Conservation (phyloP, 495 filamentous ascomycete genomes). For the Thozetella sp. region DNA sequence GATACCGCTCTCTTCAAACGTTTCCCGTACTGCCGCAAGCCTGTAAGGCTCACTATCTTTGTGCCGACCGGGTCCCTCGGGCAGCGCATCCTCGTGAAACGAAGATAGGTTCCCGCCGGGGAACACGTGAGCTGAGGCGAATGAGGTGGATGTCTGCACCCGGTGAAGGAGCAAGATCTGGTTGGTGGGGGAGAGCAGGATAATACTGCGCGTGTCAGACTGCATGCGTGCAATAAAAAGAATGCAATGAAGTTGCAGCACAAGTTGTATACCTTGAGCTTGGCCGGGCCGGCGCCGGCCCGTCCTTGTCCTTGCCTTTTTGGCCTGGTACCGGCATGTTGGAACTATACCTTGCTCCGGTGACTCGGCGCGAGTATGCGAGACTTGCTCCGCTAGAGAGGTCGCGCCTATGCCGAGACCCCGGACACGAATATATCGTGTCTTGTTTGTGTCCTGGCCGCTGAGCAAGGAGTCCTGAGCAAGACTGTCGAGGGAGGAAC, state of each 20-base stretch:
- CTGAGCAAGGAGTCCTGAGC: neutral
- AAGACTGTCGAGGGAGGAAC: neutral
- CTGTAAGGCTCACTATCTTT: constrained; percentile 70
- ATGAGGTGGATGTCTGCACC: constrained; percentile 78
- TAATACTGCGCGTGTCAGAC: constrained; percentile 54
- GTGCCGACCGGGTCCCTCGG: constrained; percentile 54
- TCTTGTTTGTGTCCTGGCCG: neutral
- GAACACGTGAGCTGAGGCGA: constrained; percentile 93
- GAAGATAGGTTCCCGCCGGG: constrained; percentile 85
- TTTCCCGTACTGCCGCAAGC: constrained; percentile 81
- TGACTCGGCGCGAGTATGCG: neutral
- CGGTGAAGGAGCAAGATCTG: constrained; percentile 87
- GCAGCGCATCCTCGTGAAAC: constrained; percentile 64
- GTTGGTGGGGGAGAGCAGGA: constrained; percentile 84
- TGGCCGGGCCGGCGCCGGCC: constrained; percentile 6
- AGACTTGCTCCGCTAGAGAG: neutral
- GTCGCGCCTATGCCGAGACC: too few species aligned
- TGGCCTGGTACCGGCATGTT: neutral
- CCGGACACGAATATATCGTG: neutral
- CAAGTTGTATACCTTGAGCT: constrained; percentile 13
- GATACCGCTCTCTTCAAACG: constrained; percentile 94
- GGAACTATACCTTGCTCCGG: neutral
- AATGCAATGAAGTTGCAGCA: neutral
- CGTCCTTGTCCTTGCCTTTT: constrained; percentile 8
- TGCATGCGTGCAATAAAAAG: neutral